These are phyloP conservation scores for Platismatia glauca DNA, from an alignment of 495 filamentous ascomycete species.

Conservation along the genomic window DNA sequence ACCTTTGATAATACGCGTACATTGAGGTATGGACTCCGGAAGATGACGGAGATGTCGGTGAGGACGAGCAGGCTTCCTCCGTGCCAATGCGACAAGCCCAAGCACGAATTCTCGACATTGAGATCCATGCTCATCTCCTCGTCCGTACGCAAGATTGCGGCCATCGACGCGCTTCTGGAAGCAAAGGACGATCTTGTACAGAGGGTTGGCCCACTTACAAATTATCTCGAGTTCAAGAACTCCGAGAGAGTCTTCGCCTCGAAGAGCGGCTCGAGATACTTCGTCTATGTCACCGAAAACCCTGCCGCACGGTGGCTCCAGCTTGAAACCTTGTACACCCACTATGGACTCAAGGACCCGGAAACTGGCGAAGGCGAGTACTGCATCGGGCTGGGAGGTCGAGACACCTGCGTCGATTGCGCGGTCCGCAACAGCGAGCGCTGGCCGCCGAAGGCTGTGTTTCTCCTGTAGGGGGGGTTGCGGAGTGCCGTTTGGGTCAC, in stretches of 20 bases:
- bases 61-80: neutral
- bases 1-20: neutral
- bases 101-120: neutral
- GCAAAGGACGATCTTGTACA: neutral
- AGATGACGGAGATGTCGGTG: conserved; percentile 11
- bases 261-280: neutral
- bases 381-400: neutral
- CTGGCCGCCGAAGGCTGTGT: neutral
- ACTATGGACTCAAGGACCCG: neutral
- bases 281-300: conserved; percentile 11
- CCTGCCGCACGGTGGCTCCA: conserved; percentile 18
- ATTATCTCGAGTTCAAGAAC: neutral
- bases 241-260: neutral
- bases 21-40: conserved; percentile 7
- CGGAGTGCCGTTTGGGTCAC: too few species aligned
- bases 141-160: neutral
- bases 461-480: neutral
- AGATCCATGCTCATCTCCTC: neutral
- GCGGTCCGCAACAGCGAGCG: neutral
- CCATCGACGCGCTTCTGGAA: neutral
- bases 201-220: too few species aligned
- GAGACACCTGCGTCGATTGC: conserved; percentile 6
- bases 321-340: neutral
- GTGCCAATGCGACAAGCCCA: conserved; percentile 5
- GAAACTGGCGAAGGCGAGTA: neutral